Conservation (phyloP, 1,284 basidiomycete genomes). For the Heterobasidion parviporum region DNA sequence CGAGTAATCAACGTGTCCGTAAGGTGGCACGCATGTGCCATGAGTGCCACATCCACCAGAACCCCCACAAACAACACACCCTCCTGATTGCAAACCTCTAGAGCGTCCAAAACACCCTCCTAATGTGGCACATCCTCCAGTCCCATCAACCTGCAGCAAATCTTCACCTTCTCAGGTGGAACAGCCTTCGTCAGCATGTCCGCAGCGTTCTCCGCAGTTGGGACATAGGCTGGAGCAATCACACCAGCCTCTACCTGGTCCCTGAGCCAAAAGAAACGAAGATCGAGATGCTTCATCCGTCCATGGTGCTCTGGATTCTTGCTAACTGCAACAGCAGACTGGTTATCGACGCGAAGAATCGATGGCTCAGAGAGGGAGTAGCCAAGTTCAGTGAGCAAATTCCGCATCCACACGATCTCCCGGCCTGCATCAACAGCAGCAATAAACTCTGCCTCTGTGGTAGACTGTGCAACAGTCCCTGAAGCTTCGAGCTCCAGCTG, state of each 20-base stretch:
- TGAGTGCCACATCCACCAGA: too few species aligned
- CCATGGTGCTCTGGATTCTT: constrained; percentile 19
- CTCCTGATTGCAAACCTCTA: too few species aligned
- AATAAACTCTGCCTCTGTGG: constrained; percentile 19
- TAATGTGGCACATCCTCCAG: background rate
- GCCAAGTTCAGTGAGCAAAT: constrained; percentile 16
- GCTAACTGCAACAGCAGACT: constrained; percentile 20
- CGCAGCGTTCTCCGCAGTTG: constrained; percentile 16
- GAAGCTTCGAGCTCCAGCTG: constrained; percentile 5
- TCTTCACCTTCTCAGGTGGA: constrained; percentile 1
- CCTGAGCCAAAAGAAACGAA: constrained; percentile 25
- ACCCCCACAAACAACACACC: too few species aligned
- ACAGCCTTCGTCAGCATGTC: constrained; percentile 25
- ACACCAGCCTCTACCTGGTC: constrained; percentile 14
- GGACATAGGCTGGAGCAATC: constrained; percentile 13
- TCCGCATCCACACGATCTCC: constrained; percentile 20
- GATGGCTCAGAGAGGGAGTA: constrained; percentile 5
- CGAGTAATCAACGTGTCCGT: too few species aligned
- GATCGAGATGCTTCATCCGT: constrained; percentile 29
- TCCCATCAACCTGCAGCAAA: background rate
- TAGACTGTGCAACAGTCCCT: constrained; percentile 9
- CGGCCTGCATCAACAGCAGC: constrained; percentile 18
- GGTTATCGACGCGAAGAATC: constrained; percentile 23
- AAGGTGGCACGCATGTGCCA: too few species aligned
- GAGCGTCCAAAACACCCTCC: too few species aligned